Base-by-base conservation (phyloP, 169 alveolate genomes). In the Cryptosporidium baileyi region DNA sequence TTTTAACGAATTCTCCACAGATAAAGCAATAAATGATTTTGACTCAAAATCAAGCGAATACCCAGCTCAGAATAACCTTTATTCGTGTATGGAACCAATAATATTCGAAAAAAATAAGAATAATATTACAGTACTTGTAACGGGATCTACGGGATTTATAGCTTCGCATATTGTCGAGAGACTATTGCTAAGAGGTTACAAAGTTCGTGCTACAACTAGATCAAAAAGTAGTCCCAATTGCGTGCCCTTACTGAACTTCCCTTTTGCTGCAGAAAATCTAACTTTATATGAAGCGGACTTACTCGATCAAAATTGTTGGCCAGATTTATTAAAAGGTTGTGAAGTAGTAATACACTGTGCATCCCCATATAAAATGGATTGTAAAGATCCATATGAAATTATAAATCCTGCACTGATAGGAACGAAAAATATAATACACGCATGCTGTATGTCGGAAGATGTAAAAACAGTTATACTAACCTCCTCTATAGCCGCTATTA, bases 181-280 rank as follows among this genome's bases (percentile, higher is more conserved):
- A 74, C 38, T 74, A 40, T 22, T 74, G 41, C 67, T 74, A 6
- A 51, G 85, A 74, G 85, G 85, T 1, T 74, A 54, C 49, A 74
- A 74, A n/a, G 85, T 74, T 15, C 85, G 85, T 74, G 85, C 74
- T 26, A 74, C 85, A 52, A 74, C 67, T 6, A 74, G 85, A 54
- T 28, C 85, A 2, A 54, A 54, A 28, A 57, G 13, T 26, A 54
- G 45, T n/a, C 59, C 30, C 17, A 74, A 51, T 57, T 32, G 49
- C 6, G 43, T 24, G 15, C 19, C 30, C 15, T 34, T 74, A 8
- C 47, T 54, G 9, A 32, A 51, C n/a, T 30, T 74, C 34, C 85
- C 47, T 24, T 74, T 22, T 54, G 85, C 85, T 5, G 9, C 19
- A 5, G 49, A 74, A 30, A 74, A 74, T 9, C 32, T 74, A 9